These are phyloP conservation scores for Dalbergia cochinchinensis DNA, from an alignment of 306 rosid species.

Conservation along the genomic window DNA sequence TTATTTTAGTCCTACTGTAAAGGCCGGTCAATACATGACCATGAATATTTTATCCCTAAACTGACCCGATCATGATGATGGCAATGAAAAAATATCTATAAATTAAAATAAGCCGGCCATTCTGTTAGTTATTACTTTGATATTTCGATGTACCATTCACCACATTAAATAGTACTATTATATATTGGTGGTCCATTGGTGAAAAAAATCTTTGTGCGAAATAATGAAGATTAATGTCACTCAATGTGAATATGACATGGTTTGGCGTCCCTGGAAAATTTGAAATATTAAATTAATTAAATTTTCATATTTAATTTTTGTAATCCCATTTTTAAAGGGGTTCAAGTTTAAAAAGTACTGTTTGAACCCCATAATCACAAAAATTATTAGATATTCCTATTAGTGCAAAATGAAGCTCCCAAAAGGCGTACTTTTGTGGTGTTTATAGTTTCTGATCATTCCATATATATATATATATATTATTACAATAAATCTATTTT, in stretches of 20 bases:
- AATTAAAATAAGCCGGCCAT: not conserved
- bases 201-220: slow-evolving; percentile 17
- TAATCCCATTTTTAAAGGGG: not conserved
- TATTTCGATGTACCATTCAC: slow-evolving; percentile 17
- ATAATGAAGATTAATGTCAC: not conserved
- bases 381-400: not conserved
- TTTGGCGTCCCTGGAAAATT: slow-evolving; percentile 3
- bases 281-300: not conserved
- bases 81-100: not conserved
- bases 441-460: slow-evolving; percentile 16
- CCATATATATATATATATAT: too few species aligned
- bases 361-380: not conserved
- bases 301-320: not conserved
- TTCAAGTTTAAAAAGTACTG: not conserved
- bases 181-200: slow-evolving; percentile 20
- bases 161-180: not conserved
- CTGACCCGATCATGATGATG: not conserved
- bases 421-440: slow-evolving; percentile 16
- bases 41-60: too few species aligned
- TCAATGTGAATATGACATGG: not conserved
- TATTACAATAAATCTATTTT: too few species aligned
- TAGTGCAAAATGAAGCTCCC: not conserved
- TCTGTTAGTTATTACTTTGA: not conserved
- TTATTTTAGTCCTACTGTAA: too few species aligned
- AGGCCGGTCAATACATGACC: too few species aligned